A percentile compares a stretch with the other conserved stretches of the same genome.
phyloP scores from a whole-genome alignment of 2,329 filamentous ascomycete species.

The Pseudodiploospora longispora region DNA sequence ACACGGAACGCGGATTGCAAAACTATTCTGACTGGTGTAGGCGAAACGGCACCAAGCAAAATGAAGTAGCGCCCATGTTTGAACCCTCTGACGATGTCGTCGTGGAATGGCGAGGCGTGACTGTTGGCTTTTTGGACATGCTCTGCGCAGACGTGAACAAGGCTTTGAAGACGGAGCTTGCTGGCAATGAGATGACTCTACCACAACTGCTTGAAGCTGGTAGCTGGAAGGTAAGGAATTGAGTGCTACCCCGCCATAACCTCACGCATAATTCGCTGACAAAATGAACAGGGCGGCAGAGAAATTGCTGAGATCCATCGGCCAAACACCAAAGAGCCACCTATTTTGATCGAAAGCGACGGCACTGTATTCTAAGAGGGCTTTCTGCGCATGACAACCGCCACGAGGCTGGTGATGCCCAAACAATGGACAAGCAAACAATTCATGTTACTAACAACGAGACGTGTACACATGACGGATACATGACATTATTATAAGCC shows the following conservation, averaged over 20 bases:
- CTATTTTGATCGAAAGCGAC: constrained; percentile 92
- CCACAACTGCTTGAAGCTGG: constrained; percentile 92
- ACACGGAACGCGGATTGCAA: constrained; percentile 61
- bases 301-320: constrained; percentile 93
- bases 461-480: too few relatives aligned
- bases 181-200: constrained; percentile 64
- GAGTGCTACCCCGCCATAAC: neutral
- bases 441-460: too few relatives aligned
- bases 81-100: constrained; percentile 52
- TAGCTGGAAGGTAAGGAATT: constrained; percentile 79
- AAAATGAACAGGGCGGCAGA: constrained; percentile 60
- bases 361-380: constrained; percentile 77
- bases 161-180: constrained; percentile 53
- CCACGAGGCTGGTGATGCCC: neutral
- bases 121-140: constrained; percentile 50
- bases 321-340: constrained; percentile 92
- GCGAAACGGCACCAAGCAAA: constrained; percentile 56
- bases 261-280: neutral
- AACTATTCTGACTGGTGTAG: constrained; percentile 57
- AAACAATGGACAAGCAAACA: neutral
- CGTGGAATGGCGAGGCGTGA: constrained; percentile 59
- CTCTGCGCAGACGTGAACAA: constrained; percentile 50
- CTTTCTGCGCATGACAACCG: neutral
- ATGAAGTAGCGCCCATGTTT: constrained; percentile 51
- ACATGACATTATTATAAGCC: too few relatives aligned